Evolutionary conservation across 108 stramenopile species (phyloP), one percentile per base, ranked within the genome.

Genomic region (Nannochloropsis salina): DNA sequence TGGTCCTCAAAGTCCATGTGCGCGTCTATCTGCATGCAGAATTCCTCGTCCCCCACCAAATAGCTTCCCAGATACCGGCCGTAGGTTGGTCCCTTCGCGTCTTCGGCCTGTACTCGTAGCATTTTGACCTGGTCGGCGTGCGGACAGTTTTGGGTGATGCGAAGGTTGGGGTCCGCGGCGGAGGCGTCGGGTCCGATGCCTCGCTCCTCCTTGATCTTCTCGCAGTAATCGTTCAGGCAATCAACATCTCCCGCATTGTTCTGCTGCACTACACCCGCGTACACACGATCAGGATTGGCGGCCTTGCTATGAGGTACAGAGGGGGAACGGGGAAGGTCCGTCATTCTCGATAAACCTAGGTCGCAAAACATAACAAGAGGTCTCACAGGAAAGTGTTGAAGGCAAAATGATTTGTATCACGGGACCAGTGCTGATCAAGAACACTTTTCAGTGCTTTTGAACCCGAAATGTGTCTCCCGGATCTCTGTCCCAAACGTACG

Each of bases 11-110:
- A 95, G 81, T 93, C 91, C 80, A 93, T 94, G 86, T 96, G 96
- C 5, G 96, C 92, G 94, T 97, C 97, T 74, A 95, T 94, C 90
- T 97, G 95, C 94, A 98, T 94, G 93, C 96, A 98, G 88, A 96
- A 98, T 88, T 98, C 96, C 93, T 98, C 97, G 85, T 96, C 95
- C 42, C 95, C 93, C 83, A 98, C 87, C 42, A 96, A 80, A 82
- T 94, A n/a, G 61, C 61, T 74, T n/a, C 61, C 61, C n/a, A 74
- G 61, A 74, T 74, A 74, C 61, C 61, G 61, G 20, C 61, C 61
- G n/a, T 74, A 74, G 15, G 61, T 74, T 74, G 61, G 61, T 2
- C 61, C 61, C n/a, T 74, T 74, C 20, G 61, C 61, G n/a, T 74
- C 61, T 74, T 74, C 61, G n/a, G 20, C n/a, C 15, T 15, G 2